Conservation (phyloP, 208 protist species). For the Herpetomonas muscarum region DNA sequence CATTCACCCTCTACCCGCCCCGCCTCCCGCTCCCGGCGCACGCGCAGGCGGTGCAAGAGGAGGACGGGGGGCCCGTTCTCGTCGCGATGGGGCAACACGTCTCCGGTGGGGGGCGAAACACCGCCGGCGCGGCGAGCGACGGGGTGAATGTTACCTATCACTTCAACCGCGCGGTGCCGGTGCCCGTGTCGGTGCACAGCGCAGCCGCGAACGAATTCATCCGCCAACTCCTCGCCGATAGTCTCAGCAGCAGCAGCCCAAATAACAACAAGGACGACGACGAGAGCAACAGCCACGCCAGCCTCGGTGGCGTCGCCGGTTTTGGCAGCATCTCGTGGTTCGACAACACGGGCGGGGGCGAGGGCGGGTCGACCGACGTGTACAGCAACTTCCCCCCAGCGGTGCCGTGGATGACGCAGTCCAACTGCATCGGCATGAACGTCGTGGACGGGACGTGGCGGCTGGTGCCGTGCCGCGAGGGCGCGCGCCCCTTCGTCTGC, state of each 20-base stretch:
- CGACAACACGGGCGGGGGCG: slow-evolving; percentile 6
- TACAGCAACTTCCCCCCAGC: slow-evolving; percentile 42
- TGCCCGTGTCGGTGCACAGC: slow-evolving; percentile 4
- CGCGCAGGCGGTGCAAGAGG: neutral
- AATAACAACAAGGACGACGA: slow-evolving; percentile 2
- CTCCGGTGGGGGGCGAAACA: too few species aligned
- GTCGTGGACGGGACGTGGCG: slow-evolving; percentile 32
- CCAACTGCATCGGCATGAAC: slow-evolving; percentile 46
- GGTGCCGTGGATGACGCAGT: slow-evolving; percentile 24
- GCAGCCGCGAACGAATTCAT: neutral
- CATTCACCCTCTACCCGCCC: slow-evolving; percentile 16
- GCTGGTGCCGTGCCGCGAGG: slow-evolving; percentile 22
- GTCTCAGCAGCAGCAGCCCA: neutral
- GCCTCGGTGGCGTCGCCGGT: slow-evolving; percentile 25
- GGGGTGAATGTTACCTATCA: slow-evolving; percentile 1
- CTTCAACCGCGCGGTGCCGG: neutral
- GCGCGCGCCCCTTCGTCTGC: slow-evolving; percentile 36
- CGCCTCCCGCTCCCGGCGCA: neutral
- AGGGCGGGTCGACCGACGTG: neutral
- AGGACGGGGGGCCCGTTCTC: too few species aligned
- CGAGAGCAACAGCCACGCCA: neutral
- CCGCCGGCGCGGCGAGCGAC: too few species aligned
- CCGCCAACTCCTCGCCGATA: neutral
- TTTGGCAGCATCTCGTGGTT: slow-evolving; percentile 35
- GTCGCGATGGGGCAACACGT: too few species aligned